These are phyloP conservation scores for Hanseniaspora vineae DNA, from an alignment of 805 yeast genomes.

Conservation along the genomic window DNA sequence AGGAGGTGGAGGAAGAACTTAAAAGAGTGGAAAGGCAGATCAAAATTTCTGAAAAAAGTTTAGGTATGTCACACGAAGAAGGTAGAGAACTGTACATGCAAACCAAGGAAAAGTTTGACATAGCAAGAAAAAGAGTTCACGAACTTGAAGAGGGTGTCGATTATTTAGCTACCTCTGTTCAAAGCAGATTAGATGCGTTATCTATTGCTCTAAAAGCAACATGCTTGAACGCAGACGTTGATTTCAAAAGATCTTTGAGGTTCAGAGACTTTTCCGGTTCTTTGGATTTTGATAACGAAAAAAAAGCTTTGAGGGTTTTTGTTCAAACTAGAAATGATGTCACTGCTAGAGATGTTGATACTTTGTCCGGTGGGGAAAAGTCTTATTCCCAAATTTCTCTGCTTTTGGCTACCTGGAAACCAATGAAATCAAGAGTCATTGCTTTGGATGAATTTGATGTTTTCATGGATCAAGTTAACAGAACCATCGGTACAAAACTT, in stretches of 20 bases:
- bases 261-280: constrained; percentile 65
- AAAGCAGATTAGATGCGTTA: constrained; percentile 31
- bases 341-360: constrained; percentile 55
- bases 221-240: constrained; percentile 36
- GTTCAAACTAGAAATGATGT: constrained; percentile 51
- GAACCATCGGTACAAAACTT: constrained; percentile 64
- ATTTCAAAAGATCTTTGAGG: constrained; percentile 46
- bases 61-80: constrained; percentile 45
- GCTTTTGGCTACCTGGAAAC: constrained; percentile 80
- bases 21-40: constrained; percentile 33
- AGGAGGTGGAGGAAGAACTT: constrained; percentile 38
- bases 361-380: constrained; percentile 94
- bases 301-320: constrained; percentile 38
- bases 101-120: constrained; percentile 30
- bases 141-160: constrained; percentile 25
- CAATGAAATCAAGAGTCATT: constrained; percentile 76
- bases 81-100: constrained; percentile 35
- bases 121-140: constrained; percentile 29
- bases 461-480: constrained; percentile 88
- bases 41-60: constrained; percentile 35
- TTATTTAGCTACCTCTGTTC: constrained; percentile 25
- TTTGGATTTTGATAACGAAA: constrained; percentile 46
- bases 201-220: constrained; percentile 28
- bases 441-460: constrained; percentile 97
- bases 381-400: constrained; percentile 87